Evolutionary conservation across 2,329 filamentous ascomycete species (phyloP), one percentile per base, ranked within the genome.

Genomic region (Phialemonium atrogriseum): DNA sequence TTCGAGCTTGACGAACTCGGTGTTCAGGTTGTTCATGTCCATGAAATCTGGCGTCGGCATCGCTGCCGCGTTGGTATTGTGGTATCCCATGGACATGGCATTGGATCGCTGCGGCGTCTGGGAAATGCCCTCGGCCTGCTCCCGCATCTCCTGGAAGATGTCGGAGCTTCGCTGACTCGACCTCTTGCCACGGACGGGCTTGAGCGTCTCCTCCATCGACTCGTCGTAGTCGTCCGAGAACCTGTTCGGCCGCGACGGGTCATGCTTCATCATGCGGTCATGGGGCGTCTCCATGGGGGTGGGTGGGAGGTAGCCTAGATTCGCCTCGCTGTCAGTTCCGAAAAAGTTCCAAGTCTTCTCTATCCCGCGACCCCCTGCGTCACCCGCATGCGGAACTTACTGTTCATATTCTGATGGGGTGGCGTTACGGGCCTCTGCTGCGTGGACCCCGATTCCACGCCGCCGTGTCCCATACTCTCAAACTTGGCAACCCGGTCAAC

Each of bases 231-330:
- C 66, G 16, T 78, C 73, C 3, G 66, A 52, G 47, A 80, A 80
- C 33, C 80, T 56, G 43, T 53, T 59, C 3, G 60, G 59, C 4
- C 55, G 54, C 11, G 54, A 40, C 16, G 33, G 32, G 16, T 33
- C 22, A 22, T 62, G 57, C 55, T 68, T 67, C 26, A 52, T 46
- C 24, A 59, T 45, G 30, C 60, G 57, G 38, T 68, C 57, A 39
- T 68, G 65, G 25, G 80, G 78, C 13, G 77, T 82, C 32, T 76
- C 73, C 46, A 70, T 71, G 32, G 81, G 80, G 17, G 80, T 84
- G 27, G 78, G 70, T 35, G 80, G 80, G 42, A 74, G 73, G 45
- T 75, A 79, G 42, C 62, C 77, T 78, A 36, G 11, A n/a, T 11
- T 8, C 4, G 37, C 14, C 32, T 19, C 15, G 10, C 13, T 13